These are phyloP conservation scores for Castanea sativa DNA, from an alignment of 306 rosid species.

Conservation along the genomic window DNA sequence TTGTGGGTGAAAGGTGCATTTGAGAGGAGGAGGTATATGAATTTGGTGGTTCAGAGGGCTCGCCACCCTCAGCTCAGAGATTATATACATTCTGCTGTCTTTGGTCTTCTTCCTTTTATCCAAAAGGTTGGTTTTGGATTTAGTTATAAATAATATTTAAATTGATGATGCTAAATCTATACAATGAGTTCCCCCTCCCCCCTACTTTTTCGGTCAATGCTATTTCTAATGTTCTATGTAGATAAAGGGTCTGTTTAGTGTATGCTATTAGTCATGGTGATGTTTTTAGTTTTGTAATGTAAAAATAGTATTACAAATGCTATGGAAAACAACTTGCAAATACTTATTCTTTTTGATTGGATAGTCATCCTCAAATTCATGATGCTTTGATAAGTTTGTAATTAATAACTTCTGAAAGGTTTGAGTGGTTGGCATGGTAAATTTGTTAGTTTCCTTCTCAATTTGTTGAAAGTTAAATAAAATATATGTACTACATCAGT, in stretches of 20 bases:
- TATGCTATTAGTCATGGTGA: background rate
- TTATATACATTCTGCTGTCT: slow-evolving; percentile 75
- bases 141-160: background rate
- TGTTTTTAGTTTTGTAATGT: background rate
- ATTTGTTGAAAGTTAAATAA: too few relatives aligned
- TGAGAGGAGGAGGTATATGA: slow-evolving; percentile 86
- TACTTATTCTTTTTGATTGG: background rate
- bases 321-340: background rate
- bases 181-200: too few relatives aligned
- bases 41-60: slow-evolving; percentile 80
- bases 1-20: slow-evolving; percentile 63
- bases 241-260: background rate
- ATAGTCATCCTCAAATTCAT: background rate
- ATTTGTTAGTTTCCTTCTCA: background rate
- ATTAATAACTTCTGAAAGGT: background rate
- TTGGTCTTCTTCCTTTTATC: slow-evolving; percentile 68
- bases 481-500: too few relatives aligned
- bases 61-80: slow-evolving; percentile 77
- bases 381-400: background rate
- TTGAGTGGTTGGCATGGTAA: background rate
- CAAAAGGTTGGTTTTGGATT: slow-evolving; percentile 52
- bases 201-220: background rate
- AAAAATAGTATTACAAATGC: background rate
- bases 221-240: background rate
- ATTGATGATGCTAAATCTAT: background rate